Base-by-base conservation (phyloP, 2,329 filamentous ascomycete genomes). In the Penicillium sp. region DNA sequence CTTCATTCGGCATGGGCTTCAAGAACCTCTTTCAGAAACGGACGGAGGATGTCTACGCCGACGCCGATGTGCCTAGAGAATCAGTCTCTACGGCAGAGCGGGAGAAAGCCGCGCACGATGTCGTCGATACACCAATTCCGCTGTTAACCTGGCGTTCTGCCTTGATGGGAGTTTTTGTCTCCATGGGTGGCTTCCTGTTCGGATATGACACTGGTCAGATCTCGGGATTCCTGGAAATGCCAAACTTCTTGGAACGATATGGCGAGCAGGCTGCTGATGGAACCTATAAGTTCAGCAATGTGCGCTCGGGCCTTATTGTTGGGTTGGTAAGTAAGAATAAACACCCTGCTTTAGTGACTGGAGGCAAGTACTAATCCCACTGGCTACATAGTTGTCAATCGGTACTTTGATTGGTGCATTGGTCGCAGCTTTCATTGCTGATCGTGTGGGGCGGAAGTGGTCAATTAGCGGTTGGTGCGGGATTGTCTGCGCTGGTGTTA, bases 131-230 rank as follows among this genome's bases (percentile, higher is more conserved):
- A 2, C 61, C 68, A 7, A 73, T 78, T 28, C 67, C 76, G 3
- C 71, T 77, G 0, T 68, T 73, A 6, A 76, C 75, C 7, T 74
- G 73, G 59, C 75, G 75, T 33, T 70, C 73, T n/a, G 67, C 68
- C 9, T 67, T 76, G 9, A 74, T 77, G 56, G 71, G 74, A 7
- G 66, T 75, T 40, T 75, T 81, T n/a, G 75, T 80, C 30, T 81
- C 79, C 1, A 80, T 81, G 77, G 79, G 79, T n/a, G 79, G 79
- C 1, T 77, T 81, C 55, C 73, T 78, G 7, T 79, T 79, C 51
- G 77, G 78, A 7, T 79, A 79, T 50, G 76, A 80, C 57, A 80
- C 79, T 5, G 77, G 79, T 64, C 79, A 81, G 60, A 81, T 81
- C 44, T 79, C 76, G 0, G 79, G 79, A 2, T 78, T 82, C 57